phyloP scores from a whole-genome alignment of 2,329 filamentous ascomycete species.

The Bipolaris cookei region DNA sequence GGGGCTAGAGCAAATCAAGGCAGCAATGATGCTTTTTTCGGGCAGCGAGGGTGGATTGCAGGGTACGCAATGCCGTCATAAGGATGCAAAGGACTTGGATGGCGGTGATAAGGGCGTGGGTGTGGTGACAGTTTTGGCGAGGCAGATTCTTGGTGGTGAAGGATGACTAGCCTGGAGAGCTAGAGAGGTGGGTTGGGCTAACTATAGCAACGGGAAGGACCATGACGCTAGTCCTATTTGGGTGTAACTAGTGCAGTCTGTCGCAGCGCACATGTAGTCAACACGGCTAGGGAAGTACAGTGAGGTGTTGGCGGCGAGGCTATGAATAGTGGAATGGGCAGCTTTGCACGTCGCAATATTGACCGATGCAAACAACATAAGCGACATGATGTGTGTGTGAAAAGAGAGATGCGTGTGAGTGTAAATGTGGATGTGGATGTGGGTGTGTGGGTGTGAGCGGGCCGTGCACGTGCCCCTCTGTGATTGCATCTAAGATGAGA shows the following conservation, averaged over 20 bases:
- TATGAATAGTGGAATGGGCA: slow-evolving; percentile 1
- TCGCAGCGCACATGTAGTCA: not conserved
- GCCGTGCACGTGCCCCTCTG: slow-evolving; percentile 11
- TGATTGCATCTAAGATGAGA: slow-evolving; percentile 8
- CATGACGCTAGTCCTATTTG: slow-evolving; percentile 5
- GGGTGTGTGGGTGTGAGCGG: not conserved
- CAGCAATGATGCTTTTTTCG: not conserved
- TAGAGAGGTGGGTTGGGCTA: slow-evolving; percentile 13
- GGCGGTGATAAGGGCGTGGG: slow-evolving; percentile 3
- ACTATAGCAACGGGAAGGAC: slow-evolving; percentile 21
- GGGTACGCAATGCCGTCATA: slow-evolving; percentile 17
- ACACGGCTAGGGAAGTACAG: slow-evolving; percentile 7
- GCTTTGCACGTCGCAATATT: slow-evolving; percentile 8
- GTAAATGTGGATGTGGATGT: not conserved
- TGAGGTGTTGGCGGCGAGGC: slow-evolving; percentile 10
- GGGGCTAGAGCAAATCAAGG: slow-evolving; percentile 1
- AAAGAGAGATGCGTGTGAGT: not conserved
- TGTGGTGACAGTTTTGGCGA: slow-evolving; percentile 23
- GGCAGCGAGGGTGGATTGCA: slow-evolving; percentile 11
- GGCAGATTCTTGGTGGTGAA: slow-evolving; percentile 24
- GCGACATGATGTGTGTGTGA: slow-evolving; percentile 5
- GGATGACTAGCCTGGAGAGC: slow-evolving; percentile 13
- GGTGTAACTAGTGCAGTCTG: not conserved
- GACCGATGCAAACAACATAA: slow-evolving; percentile 7
- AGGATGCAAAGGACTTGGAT: not conserved